These are phyloP conservation scores for Pseudofabraea citricarpa DNA, from an alignment of 2,329 filamentous ascomycete species.

Conservation along the genomic window DNA sequence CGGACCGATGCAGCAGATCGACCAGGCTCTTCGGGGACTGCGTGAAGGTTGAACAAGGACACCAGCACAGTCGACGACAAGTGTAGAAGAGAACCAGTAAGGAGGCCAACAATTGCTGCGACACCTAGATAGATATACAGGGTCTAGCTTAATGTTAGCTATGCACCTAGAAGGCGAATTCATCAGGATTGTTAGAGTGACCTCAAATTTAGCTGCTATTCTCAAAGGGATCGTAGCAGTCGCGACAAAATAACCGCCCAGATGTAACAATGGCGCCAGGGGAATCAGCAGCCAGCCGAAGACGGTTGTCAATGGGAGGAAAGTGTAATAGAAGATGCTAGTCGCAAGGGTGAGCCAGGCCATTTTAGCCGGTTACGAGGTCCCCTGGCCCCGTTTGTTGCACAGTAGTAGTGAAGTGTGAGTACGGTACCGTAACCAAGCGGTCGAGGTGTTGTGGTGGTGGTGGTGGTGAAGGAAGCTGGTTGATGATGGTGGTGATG, in stretches of 20 bases:
- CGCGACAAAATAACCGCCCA: slow-evolving; percentile 17
- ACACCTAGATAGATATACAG: slow-evolving; percentile 52
- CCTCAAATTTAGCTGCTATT: slow-evolving; percentile 26
- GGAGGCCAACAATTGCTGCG: slow-evolving; percentile 62
- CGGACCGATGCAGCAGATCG: slow-evolving; percentile 19
- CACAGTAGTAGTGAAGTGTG: too few relatives aligned
- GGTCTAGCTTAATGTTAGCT: slow-evolving; percentile 28
- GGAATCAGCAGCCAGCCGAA: slow-evolving; percentile 12
- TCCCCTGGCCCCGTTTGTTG: too few relatives aligned
- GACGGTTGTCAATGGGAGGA: slow-evolving; percentile 17
- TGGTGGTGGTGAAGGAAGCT: too few relatives aligned
- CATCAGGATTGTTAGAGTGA: slow-evolving; percentile 9
- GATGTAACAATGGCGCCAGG: slow-evolving; percentile 21
- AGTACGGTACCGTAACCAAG: too few relatives aligned
- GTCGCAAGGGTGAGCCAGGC: slow-evolving; percentile 14
- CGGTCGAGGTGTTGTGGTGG: too few relatives aligned
- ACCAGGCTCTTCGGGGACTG: slow-evolving; percentile 12
- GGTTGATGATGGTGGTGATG: too few relatives aligned
- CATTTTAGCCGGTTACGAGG: slow-evolving; percentile 15
- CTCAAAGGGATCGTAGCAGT: slow-evolving; percentile 19
- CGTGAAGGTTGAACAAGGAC: slow-evolving; percentile 41
- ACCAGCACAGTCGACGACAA: slow-evolving; percentile 51
- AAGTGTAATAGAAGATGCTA: slow-evolving; percentile 17
- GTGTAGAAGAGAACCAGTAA: slow-evolving; percentile 56
- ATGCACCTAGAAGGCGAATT: neutral